phyloP scores from a whole-genome alignment of 495 filamentous ascomycete species.

The Talaromyces adpressus region DNA sequence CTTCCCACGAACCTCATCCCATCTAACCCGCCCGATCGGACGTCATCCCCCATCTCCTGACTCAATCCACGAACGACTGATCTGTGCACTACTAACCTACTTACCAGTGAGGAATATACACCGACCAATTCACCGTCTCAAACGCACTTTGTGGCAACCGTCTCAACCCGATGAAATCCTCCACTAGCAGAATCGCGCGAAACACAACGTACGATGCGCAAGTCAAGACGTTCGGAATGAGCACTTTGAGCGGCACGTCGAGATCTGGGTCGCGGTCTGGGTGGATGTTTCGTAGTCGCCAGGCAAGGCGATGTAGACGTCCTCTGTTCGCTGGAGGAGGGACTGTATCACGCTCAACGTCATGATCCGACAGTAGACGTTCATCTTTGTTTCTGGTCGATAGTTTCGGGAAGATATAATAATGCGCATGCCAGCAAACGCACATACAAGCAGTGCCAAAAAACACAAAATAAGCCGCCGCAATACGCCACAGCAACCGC shows the following conservation, averaged over 20 bases:
- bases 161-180: conserved; percentile 28
- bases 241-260: conserved; percentile 10
- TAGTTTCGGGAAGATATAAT: not conserved
- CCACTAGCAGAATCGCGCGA: conserved; percentile 23
- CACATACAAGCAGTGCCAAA: conserved; percentile 11
- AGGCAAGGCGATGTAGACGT: conserved; percentile 5
- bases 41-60: not conserved
- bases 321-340: not conserved
- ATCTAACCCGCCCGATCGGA: not conserved
- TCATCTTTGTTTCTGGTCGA: not conserved
- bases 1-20: not conserved
- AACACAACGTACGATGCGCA: conserved; percentile 15
- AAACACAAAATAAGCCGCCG: conserved; percentile 11
- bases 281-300: conserved; percentile 15
- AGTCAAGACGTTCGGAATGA: conserved; percentile 11
- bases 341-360: not conserved
- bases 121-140: conserved; percentile 19
- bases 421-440: conserved; percentile 4
- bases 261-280: conserved; percentile 12
- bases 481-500: conserved; percentile 20
- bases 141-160: conserved; percentile 21
- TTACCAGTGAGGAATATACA: conserved; percentile 16
- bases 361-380: not conserved
- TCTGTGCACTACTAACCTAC: not conserved
- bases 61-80: not conserved